Evolutionary conservation across 139 green algal species (phyloP).

Genomic region (Coelastrella sp.): DNA sequence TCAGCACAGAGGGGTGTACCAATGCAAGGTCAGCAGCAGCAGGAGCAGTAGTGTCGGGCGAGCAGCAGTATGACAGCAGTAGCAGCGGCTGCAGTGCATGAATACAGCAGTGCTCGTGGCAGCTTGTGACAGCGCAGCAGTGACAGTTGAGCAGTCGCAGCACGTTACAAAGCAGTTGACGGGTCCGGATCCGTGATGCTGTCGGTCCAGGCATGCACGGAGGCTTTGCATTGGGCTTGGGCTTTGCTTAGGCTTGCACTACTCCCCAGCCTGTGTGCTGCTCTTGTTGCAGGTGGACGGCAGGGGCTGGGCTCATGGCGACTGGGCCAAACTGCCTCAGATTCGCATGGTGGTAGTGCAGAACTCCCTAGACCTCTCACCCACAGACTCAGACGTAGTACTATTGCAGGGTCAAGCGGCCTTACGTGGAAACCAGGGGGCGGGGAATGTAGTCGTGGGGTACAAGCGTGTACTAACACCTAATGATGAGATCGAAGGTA

Average conservation of each 20-base stretch:
- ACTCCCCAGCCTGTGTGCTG: not conserved
- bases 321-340: conserved; percentile 9
- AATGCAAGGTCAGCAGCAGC: not conserved
- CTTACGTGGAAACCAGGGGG: conserved; percentile 19
- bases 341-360: conserved; percentile 47
- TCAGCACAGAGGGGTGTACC: conserved; percentile 41
- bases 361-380: conserved; percentile 42
- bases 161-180: too few relatives aligned
- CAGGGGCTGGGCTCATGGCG: conserved; percentile 15
- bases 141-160: too few relatives aligned
- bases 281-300: conserved; percentile 21
- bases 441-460: conserved; percentile 62
- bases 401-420: conserved; percentile 44
- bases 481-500: conserved; percentile 34
- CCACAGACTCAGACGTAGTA: conserved; percentile 3
- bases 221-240: too few relatives aligned
- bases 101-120: too few relatives aligned
- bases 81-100: too few relatives aligned
- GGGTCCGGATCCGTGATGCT: too few relatives aligned
- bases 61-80: too few relatives aligned
- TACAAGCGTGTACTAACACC: conserved; percentile 58
- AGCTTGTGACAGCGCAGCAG: too few relatives aligned
- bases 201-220: too few relatives aligned
- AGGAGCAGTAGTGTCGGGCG: not conserved
- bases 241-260: too few relatives aligned